Evolutionary conservation across 495 filamentous ascomycete genomes (phyloP).

Genomic region (Talaromyces liani): DNA sequence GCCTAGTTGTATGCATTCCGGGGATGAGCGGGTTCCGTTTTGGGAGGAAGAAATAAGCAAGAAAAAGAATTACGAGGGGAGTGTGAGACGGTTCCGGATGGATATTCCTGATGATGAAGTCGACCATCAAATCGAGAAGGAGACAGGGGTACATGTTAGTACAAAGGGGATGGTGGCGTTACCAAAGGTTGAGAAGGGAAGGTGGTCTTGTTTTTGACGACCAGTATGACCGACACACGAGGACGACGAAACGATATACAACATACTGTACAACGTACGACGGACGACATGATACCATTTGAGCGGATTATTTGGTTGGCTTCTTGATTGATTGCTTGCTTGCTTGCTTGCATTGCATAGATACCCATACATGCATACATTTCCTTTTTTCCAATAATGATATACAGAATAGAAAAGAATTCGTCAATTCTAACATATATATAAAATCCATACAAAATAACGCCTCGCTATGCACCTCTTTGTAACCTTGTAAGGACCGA

Average conservation of each 20-base stretch:
- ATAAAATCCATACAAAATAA: not conserved
- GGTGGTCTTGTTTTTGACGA: conserved; percentile 8
- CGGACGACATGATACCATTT: not conserved
- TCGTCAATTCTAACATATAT: not conserved
- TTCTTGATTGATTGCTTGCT: not conserved
- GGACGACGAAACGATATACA: too few relatives aligned
- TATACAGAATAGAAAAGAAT: not conserved
- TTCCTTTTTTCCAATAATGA: not conserved
- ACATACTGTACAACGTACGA: too few relatives aligned
- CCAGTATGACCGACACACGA: too few relatives aligned
- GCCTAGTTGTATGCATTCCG: conserved; percentile 31
- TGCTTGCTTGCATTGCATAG: not conserved
- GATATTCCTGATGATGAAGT: conserved; percentile 34
- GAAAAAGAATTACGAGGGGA: conserved; percentile 34
- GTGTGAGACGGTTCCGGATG: conserved; percentile 43
- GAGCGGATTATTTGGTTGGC: not conserved
- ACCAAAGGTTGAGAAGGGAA: conserved; percentile 9
- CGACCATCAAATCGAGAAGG: not conserved
- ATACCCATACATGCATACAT: conserved; percentile 1
- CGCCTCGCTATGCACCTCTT: conserved; percentile 8
- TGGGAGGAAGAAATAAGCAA: conserved; percentile 32
- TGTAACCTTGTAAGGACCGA: not conserved
- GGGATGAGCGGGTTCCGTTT: conserved; percentile 27
- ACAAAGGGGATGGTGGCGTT: not conserved
- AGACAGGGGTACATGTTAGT: not conserved